Conservation (phyloP, 169 alveolate species). For the Eimeria zaria region DNA sequence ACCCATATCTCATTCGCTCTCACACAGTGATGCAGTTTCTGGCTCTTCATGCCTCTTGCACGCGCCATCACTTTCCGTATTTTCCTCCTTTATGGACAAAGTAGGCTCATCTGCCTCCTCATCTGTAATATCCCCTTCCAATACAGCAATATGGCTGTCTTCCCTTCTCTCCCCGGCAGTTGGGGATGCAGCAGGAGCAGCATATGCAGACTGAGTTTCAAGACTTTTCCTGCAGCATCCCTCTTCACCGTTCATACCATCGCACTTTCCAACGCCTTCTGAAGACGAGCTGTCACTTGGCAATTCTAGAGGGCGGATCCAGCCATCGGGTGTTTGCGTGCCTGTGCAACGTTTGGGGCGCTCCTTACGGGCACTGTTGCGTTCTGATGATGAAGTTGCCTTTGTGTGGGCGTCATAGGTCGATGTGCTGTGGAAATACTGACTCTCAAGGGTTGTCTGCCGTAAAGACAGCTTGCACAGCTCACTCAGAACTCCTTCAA, state of each 20-base stretch:
- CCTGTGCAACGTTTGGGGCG: conserved; percentile 14
- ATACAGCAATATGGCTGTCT: not conserved
- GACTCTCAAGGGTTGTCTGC: not conserved
- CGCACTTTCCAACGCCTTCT: not conserved
- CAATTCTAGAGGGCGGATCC: conserved; percentile 3
- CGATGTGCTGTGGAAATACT: not conserved
- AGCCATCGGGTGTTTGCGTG: conserved; percentile 25
- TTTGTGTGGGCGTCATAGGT: not conserved
- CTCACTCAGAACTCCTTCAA: not conserved
- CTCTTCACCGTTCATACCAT: not conserved
- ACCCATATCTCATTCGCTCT: not conserved
- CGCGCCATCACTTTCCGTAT: not conserved
- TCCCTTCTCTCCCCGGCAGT: not conserved
- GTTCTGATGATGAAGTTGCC: not conserved
- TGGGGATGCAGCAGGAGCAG: not conserved
- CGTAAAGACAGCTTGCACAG: not conserved
- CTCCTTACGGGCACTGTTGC: not conserved
- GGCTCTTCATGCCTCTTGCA: not conserved
- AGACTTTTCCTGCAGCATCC: not conserved
- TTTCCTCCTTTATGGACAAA: not conserved
- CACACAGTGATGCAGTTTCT: not conserved
- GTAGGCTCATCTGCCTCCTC: not conserved
- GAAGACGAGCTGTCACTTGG: conserved; percentile 4
- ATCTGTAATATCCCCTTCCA: not conserved
- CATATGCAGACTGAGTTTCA: not conserved